Evolutionary conservation across 2,329 filamentous ascomycete genomes (phyloP), one percentile per base, ranked within the genome.

Genomic region (Fusarium poae): DNA sequence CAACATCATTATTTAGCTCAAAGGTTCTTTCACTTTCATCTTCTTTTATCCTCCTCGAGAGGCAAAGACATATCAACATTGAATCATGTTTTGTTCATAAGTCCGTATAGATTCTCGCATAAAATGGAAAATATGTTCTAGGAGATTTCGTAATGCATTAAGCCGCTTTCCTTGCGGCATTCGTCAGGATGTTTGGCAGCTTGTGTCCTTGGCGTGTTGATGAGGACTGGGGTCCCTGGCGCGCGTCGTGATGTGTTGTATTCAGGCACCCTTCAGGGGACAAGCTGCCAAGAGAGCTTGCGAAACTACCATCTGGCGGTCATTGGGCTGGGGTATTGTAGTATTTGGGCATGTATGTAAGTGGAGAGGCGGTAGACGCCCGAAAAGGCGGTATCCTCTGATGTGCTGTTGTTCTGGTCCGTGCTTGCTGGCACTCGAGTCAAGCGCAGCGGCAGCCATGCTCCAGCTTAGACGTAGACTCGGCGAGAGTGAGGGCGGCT

Each of bases 401-500:
- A 23, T 39, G 20, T 35, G 48, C 52, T 45, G 11, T 59, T 57
- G 15, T 55, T 62, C 44, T 51, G 27, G 34, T 53, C 40, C 30
- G 25, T 57, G 44, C 35, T 51, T 40, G 34, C 23, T 27, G 23
- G 20, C 18, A 27, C 42, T 45, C 44, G 13, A 15, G 49, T 35
- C 44, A 20, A 18, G 18, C 21, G 34, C 30, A 34, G 23, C 34
- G 42, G 21, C 5, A 39, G 18, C n/a, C 30, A n/a, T 45, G 9
- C 13, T n/a, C 21, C n/a, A 11, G 29, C 57, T 67, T 71, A 74
- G 50, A 87, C 85, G 64, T 87, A 87, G 52, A 82, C 81, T 40
- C 85, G 79, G 27, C 81, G 81, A 32, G 71, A 72, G 72, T 86
- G 84, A 61, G 84, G 86, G 74, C 86, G 83, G 65, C 81, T 80